phyloP scores from a whole-genome alignment of 352 stramenopile genomes.

The Pythium aristosporum region DNA sequence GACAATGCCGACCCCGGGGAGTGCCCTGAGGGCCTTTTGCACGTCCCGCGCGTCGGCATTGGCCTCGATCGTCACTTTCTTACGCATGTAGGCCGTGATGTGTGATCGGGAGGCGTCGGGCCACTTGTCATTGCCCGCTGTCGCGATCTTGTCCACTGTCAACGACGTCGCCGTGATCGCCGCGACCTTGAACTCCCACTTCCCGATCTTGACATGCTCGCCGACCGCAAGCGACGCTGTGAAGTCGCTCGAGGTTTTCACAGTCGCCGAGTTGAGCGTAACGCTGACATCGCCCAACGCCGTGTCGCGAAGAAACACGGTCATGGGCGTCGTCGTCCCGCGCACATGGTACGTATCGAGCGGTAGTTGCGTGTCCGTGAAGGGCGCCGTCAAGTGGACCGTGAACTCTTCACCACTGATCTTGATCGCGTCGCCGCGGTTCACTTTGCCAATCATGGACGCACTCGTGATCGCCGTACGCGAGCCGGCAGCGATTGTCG shows the following conservation, averaged over 20 bases:
- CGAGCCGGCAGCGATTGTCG: slow-evolving; percentile 47
- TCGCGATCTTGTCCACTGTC: slow-evolving; percentile 36
- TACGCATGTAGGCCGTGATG: slow-evolving; percentile 63
- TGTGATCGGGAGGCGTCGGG: slow-evolving; percentile 34
- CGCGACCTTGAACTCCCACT: slow-evolving; percentile 43
- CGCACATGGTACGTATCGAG: slow-evolving; percentile 69
- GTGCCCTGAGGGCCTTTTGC: slow-evolving; percentile 36
- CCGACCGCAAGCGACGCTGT: slow-evolving; percentile 28
- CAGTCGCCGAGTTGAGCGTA: slow-evolving; percentile 27
- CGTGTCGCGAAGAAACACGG: slow-evolving; percentile 58
- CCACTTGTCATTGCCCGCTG: slow-evolving; percentile 34
- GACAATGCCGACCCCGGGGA: slow-evolving; percentile 58
- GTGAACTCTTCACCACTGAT: slow-evolving; percentile 62
- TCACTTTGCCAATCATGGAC: slow-evolving; percentile 66
- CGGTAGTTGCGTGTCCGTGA: slow-evolving; percentile 65
- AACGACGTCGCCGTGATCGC: slow-evolving; percentile 31
- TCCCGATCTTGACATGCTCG: slow-evolving; percentile 64
- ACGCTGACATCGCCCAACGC: slow-evolving; percentile 65
- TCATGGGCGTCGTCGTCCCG: slow-evolving; percentile 31
- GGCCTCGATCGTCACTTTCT: slow-evolving; percentile 57
- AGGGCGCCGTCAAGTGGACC: slow-evolving; percentile 61
- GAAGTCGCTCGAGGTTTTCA: slow-evolving; percentile 52
- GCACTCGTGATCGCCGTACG: slow-evolving; percentile 39
- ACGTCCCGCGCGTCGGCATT: slow-evolving; percentile 57
- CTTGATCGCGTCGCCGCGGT: slow-evolving; percentile 56